Evolutionary conservation across 306 rosid species (phyloP), one percentile per base, ranked within the genome.

Genomic region (Glycine latifolia): DNA sequence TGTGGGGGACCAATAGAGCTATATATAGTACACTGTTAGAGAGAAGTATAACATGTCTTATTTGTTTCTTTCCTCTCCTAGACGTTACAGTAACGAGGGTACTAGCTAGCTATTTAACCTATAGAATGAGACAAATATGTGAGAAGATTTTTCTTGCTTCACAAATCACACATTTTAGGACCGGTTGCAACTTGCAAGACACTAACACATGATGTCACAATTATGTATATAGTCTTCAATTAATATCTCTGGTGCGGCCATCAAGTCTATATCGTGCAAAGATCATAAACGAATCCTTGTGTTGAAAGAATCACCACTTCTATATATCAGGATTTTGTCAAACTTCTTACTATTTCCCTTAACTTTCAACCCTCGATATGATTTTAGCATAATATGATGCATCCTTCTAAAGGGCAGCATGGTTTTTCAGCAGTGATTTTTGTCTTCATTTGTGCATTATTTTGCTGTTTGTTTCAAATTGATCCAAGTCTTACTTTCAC

Each of bases 61-160:
- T 69, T 75, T 67, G 44, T 60, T 70, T 20, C 16, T 50, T 67
- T 33, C 55, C 14, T 67, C 14, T 67, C 31, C 31, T 12, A 0
- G 0, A 69, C 13, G 35, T 76, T 75, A 53, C 50, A 80, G 39
- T 61, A 69, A 69, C 52, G 73, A 52, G 41, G 39, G 43, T 68
- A 68, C 31, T 14, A 26, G 69, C 58, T 65, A 75, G 11, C 10
- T 14, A 26, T 49, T 26, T 26, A 26, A 15, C 48, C 52, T 15
- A 54, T 72, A 62, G 55, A 75, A 76, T 13, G 54, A 59, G 83
- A 83, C 86, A 82, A 82, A 53, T 37, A 6, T 59, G 61, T 14
- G 67, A 56, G 41, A 44, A 67, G 69, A 63, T 37, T 59, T 63
- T 66, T 79, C n/a, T 11, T 63, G 77, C 44, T 75, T 86, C 48